These are phyloP conservation scores for Blepharisma japonicum DNA, from an alignment of 73 alveolate species.

Conservation along the genomic window DNA sequence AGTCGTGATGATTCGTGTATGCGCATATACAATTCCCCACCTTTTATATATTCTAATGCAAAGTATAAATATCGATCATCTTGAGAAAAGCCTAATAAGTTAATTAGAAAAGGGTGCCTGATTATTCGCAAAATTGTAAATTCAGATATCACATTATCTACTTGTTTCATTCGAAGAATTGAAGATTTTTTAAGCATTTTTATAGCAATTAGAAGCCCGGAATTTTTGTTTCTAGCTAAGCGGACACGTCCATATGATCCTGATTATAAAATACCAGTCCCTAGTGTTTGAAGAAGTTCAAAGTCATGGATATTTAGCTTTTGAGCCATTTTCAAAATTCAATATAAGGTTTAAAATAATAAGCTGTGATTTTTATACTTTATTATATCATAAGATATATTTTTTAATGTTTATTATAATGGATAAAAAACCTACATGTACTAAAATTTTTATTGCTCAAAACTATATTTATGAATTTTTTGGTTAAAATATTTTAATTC, in stretches of 20 bases:
- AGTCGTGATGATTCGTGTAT: conserved; percentile 70
- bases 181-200: conserved; percentile 91
- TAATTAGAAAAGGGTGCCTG: conserved; percentile 92
- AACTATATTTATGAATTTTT: too few species aligned
- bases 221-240: conserved; percentile 61
- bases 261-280: conserved; percentile 60
- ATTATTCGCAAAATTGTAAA: conserved; percentile 85
- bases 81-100: conserved; percentile 31
- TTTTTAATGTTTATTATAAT: too few species aligned
- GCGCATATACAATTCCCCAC: conserved; percentile 92
- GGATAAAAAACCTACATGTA: too few species aligned
- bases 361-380: too few species aligned
- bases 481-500: too few species aligned
- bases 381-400: too few species aligned
- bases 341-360: too few species aligned
- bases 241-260: conserved; percentile 84
- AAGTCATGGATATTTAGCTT: not conserved
- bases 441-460: too few species aligned
- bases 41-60: conserved; percentile 80
- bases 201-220: conserved; percentile 54
- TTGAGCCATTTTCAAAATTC: not conserved
- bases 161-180: conserved; percentile 83
- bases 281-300: not conserved
- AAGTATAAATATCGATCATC: conserved; percentile 84
- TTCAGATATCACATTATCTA: conserved; percentile 93